Conservation (phyloP, 345 rosid genomes). For the Bruguiera gymnorhiza region DNA sequence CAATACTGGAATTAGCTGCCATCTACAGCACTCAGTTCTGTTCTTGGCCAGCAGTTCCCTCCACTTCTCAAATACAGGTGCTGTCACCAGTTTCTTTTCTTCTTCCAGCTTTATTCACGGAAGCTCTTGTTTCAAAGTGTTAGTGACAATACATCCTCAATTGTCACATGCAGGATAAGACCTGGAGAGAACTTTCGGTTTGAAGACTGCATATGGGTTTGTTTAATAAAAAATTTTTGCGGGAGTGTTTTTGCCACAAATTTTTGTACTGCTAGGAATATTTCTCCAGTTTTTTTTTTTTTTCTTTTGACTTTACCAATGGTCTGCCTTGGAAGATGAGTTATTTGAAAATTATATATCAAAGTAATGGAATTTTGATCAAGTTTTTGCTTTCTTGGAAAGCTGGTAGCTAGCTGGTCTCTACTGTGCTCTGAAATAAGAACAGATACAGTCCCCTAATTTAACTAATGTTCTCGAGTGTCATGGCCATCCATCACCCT, state of each 20-base stretch:
- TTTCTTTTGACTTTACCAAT: neutral
- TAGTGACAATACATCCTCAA: neutral
- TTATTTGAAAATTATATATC: too few relatives aligned
- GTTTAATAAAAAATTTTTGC: conserved; percentile 5
- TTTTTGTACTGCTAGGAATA: neutral
- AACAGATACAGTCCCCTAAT: too few relatives aligned
- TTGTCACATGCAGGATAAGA: conserved; percentile 25
- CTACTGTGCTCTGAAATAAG: too few relatives aligned
- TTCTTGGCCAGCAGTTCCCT: neutral
- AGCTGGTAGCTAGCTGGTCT: too few relatives aligned
- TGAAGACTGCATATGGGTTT: conserved; percentile 24
- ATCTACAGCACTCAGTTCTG: neutral
- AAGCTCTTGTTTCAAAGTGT: neutral
- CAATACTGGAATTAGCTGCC: neutral
- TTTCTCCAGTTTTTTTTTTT: conserved; percentile 8
- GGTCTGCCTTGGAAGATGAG: too few relatives aligned
- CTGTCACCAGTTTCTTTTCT: too few relatives aligned
- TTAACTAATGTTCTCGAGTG: too few relatives aligned
- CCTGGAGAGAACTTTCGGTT: conserved; percentile 20
- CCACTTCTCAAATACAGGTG: conserved; percentile 14
- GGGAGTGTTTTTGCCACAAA: neutral
- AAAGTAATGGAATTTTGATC: too few relatives aligned
- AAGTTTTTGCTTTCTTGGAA: too few relatives aligned
- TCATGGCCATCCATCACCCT: too few relatives aligned
- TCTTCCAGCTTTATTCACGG: neutral